Conservation (phyloP, 805 yeast genomes). For the Lipomyces oligophaga region DNA sequence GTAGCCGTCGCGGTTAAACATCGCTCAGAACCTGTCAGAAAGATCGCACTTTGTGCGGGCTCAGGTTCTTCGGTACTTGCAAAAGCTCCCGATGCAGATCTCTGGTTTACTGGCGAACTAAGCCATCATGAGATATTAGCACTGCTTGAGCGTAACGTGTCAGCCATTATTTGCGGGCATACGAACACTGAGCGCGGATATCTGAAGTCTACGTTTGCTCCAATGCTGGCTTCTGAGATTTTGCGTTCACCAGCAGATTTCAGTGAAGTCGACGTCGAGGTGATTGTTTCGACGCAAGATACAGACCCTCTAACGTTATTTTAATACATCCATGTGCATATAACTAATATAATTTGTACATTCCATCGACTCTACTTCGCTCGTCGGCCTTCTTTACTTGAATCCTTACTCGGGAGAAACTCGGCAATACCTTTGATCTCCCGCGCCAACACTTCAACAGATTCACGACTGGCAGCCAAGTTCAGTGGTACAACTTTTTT, state of each 20-base stretch:
- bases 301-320: constrained; percentile 52
- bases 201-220: constrained; percentile 47
- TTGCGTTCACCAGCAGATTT: constrained; percentile 6
- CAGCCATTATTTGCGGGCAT: constrained; percentile 79
- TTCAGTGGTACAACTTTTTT: constrained; percentile 9
- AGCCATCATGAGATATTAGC: constrained; percentile 87
- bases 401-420: constrained; percentile 19
- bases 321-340: neutral
- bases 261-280: constrained; percentile 32
- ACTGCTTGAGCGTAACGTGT: constrained; percentile 64
- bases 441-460: constrained; percentile 12
- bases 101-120: constrained; percentile 85
- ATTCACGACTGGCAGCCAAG: constrained; percentile 12
- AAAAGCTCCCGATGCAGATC: constrained; percentile 51
- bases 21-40: constrained; percentile 41
- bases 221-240: constrained; percentile 48
- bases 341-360: neutral
- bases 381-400: constrained; percentile 1
- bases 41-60: constrained; percentile 91
- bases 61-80: constrained; percentile 78
- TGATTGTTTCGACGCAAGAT: constrained; percentile 49
- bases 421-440: constrained; percentile 12
- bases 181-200: constrained; percentile 91
- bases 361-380: neutral
- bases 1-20: constrained; percentile 47